Evolutionary conservation across 2,329 filamentous ascomycete genomes (phyloP), one percentile per base, ranked within the genome.

Genomic region (Bimuria novae-zelandiae): DNA sequence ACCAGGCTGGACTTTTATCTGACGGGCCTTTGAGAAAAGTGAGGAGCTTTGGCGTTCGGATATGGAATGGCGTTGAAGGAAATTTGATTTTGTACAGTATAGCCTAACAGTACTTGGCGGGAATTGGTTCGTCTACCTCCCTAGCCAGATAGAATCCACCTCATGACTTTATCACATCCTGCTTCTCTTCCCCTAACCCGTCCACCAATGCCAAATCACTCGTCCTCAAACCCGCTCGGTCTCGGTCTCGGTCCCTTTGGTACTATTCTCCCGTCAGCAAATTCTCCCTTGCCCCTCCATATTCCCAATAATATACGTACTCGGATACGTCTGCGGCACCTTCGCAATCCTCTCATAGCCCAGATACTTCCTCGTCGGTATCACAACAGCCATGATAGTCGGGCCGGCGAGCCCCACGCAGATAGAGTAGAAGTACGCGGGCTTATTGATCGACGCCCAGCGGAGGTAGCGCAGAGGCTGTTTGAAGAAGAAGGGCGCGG

Each of bases 271-370:
- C 30, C 33, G 52, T 64, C 43, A 62, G 55, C 41, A n/a, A n/a
- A 25, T 22, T 42, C 27, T 37, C 29, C 14, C 23, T n/a, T 6
- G 29, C 32, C 8, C 23, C 27, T 37, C 16, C 39, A 16, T 21
- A 30, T n/a, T 7, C 12, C 14, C 14, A 7, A 14, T 17, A 11
- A 7, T 41, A 44, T 36, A 84, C 90, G 74, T 84, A 97, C 93
- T 84, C 55, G 94, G 94, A 81, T 97, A 99, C 72, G 92, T 95
- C 75, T 92, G 78, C 27, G 94, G 94, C 60, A 97, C 86, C 52
- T 64, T 65, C 81, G 84, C 59, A 84, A 79, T 59, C 86, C 52
- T 83, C 64, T 86, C 78, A 72, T 96, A 91, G 64, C 92, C 92
- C 52, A 96, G 75, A 59, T 69, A 70, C 47, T 79, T 80, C 73